Percentiles rank a stretch among this genome's conserved stretches.
Conservation (phyloP, 371 early-diverging fungal species). For the Circinella minor region DNA sequence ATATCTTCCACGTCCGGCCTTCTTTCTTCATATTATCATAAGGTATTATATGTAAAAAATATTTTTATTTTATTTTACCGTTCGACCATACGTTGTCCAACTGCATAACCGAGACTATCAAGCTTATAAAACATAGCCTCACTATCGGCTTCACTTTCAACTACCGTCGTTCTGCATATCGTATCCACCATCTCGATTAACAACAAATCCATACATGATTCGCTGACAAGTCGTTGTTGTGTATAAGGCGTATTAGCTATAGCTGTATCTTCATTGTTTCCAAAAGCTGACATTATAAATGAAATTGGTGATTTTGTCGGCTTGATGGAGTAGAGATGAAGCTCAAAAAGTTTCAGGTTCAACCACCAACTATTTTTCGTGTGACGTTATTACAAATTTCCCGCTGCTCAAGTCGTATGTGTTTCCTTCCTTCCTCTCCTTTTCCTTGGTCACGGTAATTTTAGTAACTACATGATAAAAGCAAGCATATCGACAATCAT, state of each 20-base stretch:
- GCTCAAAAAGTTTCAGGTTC: neutral
- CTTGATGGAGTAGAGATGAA: constrained; percentile 1
- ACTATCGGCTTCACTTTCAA: constrained; percentile 71
- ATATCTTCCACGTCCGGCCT: no score
- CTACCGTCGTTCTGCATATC: constrained; percentile 61
- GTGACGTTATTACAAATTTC: neutral
- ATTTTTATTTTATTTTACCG: constrained; percentile 47
- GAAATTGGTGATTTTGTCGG: neutral
- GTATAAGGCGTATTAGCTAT: constrained; percentile 8
- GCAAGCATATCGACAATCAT: no score
- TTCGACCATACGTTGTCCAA: constrained; percentile 88
- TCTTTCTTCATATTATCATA: no score
- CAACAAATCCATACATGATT: constrained; percentile 74
- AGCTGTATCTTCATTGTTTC: constrained; percentile 18
- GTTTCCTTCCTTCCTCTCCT: no score
- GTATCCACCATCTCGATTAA: constrained; percentile 81
- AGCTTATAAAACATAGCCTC: constrained; percentile 87
- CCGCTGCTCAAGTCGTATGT: no score
- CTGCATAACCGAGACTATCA: constrained; percentile 88
- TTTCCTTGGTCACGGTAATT: no score
- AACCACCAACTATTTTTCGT: neutral
- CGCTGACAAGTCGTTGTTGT: constrained; percentile 57
- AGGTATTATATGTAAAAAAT: no score
- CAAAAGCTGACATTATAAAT: constrained; percentile 17
- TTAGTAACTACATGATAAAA: no score